Evolutionary conservation across 176 grass and related monocot genomes (phyloP).

Genomic region (Hordeum marinum): DNA sequence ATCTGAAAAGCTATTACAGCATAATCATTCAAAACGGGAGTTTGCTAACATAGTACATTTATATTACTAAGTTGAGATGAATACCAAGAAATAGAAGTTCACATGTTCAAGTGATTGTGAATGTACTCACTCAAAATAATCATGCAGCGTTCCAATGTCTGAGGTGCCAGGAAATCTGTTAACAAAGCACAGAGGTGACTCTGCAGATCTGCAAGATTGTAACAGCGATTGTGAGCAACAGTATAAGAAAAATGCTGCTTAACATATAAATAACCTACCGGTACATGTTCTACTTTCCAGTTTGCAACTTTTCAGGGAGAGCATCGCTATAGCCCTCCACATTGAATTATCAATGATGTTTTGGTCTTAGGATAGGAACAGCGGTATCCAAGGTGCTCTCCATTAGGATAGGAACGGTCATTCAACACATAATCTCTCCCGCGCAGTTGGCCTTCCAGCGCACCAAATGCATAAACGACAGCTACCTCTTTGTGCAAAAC

Average conservation of each 20-base stretch:
- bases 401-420: too few species aligned
- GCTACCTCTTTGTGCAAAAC: neutral
- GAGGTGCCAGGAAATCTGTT: slow-evolving; percentile 43
- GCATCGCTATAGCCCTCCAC: slow-evolving; percentile 68
- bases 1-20: neutral
- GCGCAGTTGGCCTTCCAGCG: too few species aligned
- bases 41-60: neutral
- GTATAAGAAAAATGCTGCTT: neutral
- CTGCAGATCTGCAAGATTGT: slow-evolving; percentile 49
- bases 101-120: neutral
- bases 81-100: neutral
- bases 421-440: too few species aligned
- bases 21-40: neutral
- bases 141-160: slow-evolving; percentile 74
- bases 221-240: slow-evolving; percentile 17
- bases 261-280: slow-evolving; percentile 40
- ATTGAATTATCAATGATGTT: neutral
- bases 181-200: slow-evolving; percentile 57
- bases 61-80: neutral
- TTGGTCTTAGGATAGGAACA: too few species aligned
- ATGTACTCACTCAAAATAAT: slow-evolving; percentile 80
- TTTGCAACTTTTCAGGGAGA: slow-evolving; percentile 92
- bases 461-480: too few species aligned
- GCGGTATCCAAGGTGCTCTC: neutral
- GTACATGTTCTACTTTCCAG: slow-evolving; percentile 94